A percentile compares a stretch with the other conserved stretches of the same genome.
phyloP scores from a whole-genome alignment of 805 yeast species.

The Metahyphopichia silvanorum region DNA sequence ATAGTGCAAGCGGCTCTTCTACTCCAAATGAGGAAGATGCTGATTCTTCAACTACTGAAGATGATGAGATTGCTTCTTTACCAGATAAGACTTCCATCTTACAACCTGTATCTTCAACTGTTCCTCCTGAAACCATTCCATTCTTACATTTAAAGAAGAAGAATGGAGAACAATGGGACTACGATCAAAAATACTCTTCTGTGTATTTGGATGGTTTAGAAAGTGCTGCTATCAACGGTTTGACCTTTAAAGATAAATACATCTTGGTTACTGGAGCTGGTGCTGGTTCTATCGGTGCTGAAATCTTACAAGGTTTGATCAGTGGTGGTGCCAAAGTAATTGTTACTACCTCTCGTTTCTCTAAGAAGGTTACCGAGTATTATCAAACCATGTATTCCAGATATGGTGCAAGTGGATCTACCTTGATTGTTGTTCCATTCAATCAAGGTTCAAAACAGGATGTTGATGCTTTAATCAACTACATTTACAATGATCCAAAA shows the following conservation, averaged over 20 bases:
- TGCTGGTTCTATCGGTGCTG: constrained; percentile 98
- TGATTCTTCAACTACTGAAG: constrained; percentile 50
- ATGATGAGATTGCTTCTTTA: constrained; percentile 84
- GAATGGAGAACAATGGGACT: constrained; percentile 75
- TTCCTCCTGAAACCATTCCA: constrained; percentile 85
- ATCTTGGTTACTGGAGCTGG: constrained; percentile 98
- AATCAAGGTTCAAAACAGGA: constrained; percentile 97
- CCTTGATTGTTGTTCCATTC: constrained; percentile 95
- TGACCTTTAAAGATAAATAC: constrained; percentile 81
- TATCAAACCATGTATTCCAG: constrained; percentile 92
- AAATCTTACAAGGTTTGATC: constrained; percentile 87
- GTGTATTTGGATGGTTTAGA: constrained; percentile 86
- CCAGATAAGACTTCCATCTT: constrained; percentile 66
- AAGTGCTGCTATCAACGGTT: constrained; percentile 91
- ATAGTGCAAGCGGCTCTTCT: constrained; percentile 40
- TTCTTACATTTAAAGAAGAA: constrained; percentile 90
- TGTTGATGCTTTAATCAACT: constrained; percentile 78
- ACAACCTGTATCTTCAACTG: constrained; percentile 69
- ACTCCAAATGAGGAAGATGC: constrained; percentile 32
- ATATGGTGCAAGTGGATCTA: constrained; percentile 88
- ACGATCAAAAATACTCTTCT: constrained; percentile 75
- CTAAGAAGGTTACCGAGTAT: constrained; percentile 90
- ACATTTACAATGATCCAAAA: constrained; percentile 78
- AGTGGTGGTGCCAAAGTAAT: constrained; percentile 98
- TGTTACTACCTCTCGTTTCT: constrained; percentile 94